Evolutionary conservation across 148 eudicot species (phyloP), one percentile per base, ranked within the genome.

Genomic region (Persicaria tinctoria): DNA sequence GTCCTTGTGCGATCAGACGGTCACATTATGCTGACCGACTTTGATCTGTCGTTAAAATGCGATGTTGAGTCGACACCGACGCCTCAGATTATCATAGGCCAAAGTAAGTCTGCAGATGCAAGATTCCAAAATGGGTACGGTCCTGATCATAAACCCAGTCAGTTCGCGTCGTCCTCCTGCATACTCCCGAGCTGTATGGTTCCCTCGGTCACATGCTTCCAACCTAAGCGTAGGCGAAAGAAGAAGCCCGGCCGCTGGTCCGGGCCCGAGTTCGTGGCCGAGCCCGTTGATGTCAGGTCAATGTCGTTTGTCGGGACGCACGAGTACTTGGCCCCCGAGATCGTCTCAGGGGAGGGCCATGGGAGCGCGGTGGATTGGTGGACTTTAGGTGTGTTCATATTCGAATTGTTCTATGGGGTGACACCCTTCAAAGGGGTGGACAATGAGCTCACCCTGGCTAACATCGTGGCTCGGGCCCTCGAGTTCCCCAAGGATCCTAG

Each of bases 351-450:
- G 0, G 98, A 94, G 75, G 98, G 98, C 2, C 98, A 94, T n/a
- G 98, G 98, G 5, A 91, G 96, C 38, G 93, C 97, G 9, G 98
- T 94, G 51, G 98, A 94, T 79, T 94, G 98, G 98, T 94, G 98
- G 98, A 94, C 98, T 0, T 72, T 94, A 10, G 98, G 98, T 46
- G 75, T 94, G 5, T 94, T 94, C 50, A 89, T 94, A 0, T 94
- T 76, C 62, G 98, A 94, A 83, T 54, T 94, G 41, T 87, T 90
- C 75, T 89, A 88, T 59, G 98, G 98, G 0, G 90, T 91, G 49
- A 94, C 98, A 2, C 98, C 98, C 10, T 94, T 94, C 78, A 88
- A 81, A 60, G 98, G 98, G 2, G 47, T 83, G 62, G 97, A 91
- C 55, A 93, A 94, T 62, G 98, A 94, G 85, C 81, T 88, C 54